Base-by-base conservation (phyloP, 2,329 filamentous ascomycete genomes). In the Geosmithia flava region DNA sequence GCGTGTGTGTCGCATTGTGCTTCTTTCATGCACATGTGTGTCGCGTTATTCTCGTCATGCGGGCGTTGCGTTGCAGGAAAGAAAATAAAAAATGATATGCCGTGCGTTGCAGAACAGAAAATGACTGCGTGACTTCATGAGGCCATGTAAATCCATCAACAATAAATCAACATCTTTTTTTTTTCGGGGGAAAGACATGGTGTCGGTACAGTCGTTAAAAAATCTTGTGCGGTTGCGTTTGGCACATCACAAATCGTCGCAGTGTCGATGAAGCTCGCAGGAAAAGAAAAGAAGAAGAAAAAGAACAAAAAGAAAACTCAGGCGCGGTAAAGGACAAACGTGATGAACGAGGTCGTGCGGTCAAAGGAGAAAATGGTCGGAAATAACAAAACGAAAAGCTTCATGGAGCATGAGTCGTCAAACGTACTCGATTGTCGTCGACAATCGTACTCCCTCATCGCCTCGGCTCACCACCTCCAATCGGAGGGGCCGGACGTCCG, bases 381-480 rank as follows among this genome's bases (percentile, higher is more conserved):
- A 42, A 23, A 50, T 41, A 49, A 42, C n/a, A 33, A 43, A 52
- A 44, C 47, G 53, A 53, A 20, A 11, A 16, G n/a, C n/a, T 13
- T 13, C 15, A 11, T 11, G 6, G 15, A 16, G 6, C 33, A 13
- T 37, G 33, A 13, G 6, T 13, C 33, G 11, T 16, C 33, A 37
- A 11, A 16, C 15, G 33, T 37, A 13, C 11, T 37, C 15, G 6
- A 3, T 13, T 16, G 45, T 23, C 20, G 27, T 43, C 27, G n/a
- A 23, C 44, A 37, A 16, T n/a, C n/a, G 43, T 41, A 37, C 3
- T 37, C 11, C 6, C 33, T 37, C 15, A 37, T 11, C 33, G 33
- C 33, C 27, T 33, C 7, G 43, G 30, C 20, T 46, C 33, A 17
- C 40, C 33, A 13, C 40, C 40, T 7, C 33, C 44, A 15, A 42